phyloP scores from a whole-genome alignment of 495 filamentous ascomycete genomes.

The Talaromyces adpressus region DNA sequence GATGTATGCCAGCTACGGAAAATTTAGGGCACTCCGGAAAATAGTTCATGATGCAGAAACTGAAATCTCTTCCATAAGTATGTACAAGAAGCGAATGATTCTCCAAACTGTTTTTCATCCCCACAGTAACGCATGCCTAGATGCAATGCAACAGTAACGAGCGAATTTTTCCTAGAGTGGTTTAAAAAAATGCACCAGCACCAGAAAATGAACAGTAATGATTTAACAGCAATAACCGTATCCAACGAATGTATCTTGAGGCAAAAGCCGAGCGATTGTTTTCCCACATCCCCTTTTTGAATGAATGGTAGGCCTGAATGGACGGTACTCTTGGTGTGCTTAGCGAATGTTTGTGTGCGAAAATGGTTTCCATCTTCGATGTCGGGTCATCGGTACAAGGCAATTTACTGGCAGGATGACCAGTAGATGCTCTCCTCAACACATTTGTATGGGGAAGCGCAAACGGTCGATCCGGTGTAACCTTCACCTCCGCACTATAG shows the following conservation, averaged over 20 bases:
- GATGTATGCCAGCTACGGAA: not conserved
- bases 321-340: not conserved
- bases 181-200: not conserved
- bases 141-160: not conserved
- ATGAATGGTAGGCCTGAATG: not conserved
- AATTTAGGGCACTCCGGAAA: not conserved
- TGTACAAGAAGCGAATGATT: not conserved
- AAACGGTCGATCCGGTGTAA: constrained; percentile 7
- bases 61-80: not conserved
- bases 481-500: constrained; percentile 6
- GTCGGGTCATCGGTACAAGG: not conserved
- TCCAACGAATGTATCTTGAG: not conserved
- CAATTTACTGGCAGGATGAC: constrained; percentile 6
- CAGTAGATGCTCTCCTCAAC: constrained; percentile 5
- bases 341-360: not conserved
- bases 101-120: not conserved
- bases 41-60: not conserved
- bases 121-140: not conserved
- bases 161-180: not conserved
- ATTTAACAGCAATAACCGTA: not conserved
- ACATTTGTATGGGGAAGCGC: constrained; percentile 7
- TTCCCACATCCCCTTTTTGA: not conserved
- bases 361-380: not conserved
- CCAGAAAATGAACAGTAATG: not conserved
- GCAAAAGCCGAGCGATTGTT: not conserved